Conservation (phyloP, 2,329 filamentous ascomycete species). For the Ophiostoma pallidulum region DNA sequence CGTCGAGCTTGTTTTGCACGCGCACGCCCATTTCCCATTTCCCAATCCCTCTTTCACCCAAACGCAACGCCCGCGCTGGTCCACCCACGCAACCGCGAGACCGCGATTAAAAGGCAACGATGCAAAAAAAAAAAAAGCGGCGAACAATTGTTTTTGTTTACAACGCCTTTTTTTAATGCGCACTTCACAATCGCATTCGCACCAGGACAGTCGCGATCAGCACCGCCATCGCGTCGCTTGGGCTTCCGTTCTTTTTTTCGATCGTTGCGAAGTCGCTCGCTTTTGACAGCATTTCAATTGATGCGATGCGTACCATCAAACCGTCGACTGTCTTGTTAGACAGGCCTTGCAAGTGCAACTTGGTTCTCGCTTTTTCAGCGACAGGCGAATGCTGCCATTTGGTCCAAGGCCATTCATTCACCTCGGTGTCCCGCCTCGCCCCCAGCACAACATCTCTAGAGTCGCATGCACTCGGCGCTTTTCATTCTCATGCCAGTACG, state of each 20-base stretch:
- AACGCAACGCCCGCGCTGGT: constrained; percentile 9
- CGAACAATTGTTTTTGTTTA: constrained; percentile 8
- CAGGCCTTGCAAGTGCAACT: too few species aligned
- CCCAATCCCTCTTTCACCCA: neutral
- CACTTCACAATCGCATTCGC: neutral
- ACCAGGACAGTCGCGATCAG: constrained; percentile 15
- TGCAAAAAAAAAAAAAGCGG: constrained; percentile 9
- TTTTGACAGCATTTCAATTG: neutral
- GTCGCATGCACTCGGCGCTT: too few species aligned
- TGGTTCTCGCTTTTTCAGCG: too few species aligned
- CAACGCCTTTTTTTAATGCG: constrained; percentile 5
- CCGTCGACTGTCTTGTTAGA: too few species aligned
- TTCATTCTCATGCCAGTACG: neutral
- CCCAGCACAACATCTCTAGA: too few species aligned
- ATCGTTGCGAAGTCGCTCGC: neutral
- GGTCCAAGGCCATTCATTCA: too few species aligned
- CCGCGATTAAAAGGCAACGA: constrained; percentile 1
- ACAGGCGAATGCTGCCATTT: too few species aligned
- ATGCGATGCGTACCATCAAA: neutral
- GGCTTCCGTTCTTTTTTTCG: neutral
- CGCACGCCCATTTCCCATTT: neutral
- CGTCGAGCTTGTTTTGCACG: neutral
- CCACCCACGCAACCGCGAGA: constrained; percentile 9
- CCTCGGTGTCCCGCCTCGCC: too few species aligned
- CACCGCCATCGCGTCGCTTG: neutral